Percentiles rank a stretch among this genome's conserved stretches.
phyloP scores from a whole-genome alignment of 352 stramenopile species.

The Hyaloperonospora arabidopsidis region DNA sequence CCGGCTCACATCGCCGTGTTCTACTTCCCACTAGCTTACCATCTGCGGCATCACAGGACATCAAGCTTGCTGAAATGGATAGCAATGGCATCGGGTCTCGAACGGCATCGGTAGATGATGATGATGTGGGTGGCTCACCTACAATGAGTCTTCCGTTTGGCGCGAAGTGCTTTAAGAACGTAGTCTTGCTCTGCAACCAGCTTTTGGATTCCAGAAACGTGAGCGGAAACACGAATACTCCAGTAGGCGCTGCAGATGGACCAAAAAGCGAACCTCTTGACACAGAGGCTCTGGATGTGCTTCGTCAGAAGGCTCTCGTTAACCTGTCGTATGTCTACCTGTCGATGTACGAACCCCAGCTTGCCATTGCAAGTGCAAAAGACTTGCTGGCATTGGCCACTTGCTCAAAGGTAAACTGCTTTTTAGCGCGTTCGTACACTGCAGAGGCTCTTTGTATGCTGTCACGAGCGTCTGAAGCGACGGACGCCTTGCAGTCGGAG shows the following conservation, averaged over 20 bases:
- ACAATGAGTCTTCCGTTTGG: slow-evolving; percentile 83
- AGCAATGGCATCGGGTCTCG: slow-evolving; percentile 33
- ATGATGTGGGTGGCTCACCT: slow-evolving; percentile 34
- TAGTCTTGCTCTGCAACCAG: slow-evolving; percentile 74
- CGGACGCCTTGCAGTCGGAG: slow-evolving; percentile 60
- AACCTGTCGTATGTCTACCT: slow-evolving; percentile 88
- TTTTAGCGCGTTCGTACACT: slow-evolving; percentile 80
- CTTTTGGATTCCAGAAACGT: slow-evolving; percentile 38
- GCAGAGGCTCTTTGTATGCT: slow-evolving; percentile 86
- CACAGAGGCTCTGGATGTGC: slow-evolving; percentile 47
- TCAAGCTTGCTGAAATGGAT: slow-evolving; percentile 58
- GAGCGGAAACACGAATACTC: slow-evolving; percentile 27
- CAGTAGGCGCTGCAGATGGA: slow-evolving; percentile 9
- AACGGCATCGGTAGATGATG: slow-evolving; percentile 19
- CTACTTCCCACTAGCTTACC: slow-evolving; percentile 66
- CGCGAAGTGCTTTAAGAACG: slow-evolving; percentile 86
- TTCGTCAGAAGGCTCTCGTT: slow-evolving; percentile 81
- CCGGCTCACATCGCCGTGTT: slow-evolving; percentile 73
- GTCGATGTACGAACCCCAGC: slow-evolving; percentile 85
- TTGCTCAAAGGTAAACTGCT: slow-evolving; percentile 70
- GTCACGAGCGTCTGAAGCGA: slow-evolving; percentile 74
- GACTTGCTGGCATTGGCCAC: slow-evolving; percentile 61
- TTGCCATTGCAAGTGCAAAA: slow-evolving; percentile 78
- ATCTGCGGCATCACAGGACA: slow-evolving; percentile 49
- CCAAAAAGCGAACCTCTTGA: slow-evolving; percentile 32